Percentiles rank a stretch among this genome's conserved stretches.
Conservation (phyloP, 2,329 filamentous ascomycete species). For the Pseudocercospora cruenta region DNA sequence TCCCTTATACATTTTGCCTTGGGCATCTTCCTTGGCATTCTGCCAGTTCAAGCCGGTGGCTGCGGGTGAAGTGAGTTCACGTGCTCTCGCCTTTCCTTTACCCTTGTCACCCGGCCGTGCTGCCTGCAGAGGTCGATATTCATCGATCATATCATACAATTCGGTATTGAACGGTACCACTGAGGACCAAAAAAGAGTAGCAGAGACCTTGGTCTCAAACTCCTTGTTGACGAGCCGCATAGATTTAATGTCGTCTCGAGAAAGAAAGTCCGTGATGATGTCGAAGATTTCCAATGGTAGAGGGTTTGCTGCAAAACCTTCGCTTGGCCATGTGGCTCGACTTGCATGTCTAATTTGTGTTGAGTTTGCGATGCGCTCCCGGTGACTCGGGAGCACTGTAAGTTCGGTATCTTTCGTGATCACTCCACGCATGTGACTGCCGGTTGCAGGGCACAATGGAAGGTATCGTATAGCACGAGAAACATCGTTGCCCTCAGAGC, state of each 20-base stretch:
- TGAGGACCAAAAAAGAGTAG: slow-evolving; percentile 63
- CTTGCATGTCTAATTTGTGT: neutral
- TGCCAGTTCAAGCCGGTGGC: slow-evolving; percentile 43
- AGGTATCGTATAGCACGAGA: slow-evolving; percentile 25
- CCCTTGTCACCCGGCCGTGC: neutral
- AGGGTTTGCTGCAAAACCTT: slow-evolving; percentile 18
- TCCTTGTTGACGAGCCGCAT: slow-evolving; percentile 65
- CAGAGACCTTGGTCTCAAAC: slow-evolving; percentile 62
- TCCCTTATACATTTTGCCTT: slow-evolving; percentile 54
- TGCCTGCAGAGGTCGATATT: slow-evolving; percentile 28
- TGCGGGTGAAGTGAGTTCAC: slow-evolving; percentile 28
- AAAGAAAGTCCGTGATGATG: slow-evolving; percentile 58
- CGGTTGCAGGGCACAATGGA: slow-evolving; percentile 24
- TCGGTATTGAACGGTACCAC: slow-evolving; percentile 69
- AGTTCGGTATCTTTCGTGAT: slow-evolving; percentile 22
- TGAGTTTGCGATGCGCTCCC: slow-evolving; percentile 20
- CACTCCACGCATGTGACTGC: neutral
- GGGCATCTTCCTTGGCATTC: slow-evolving; percentile 42
- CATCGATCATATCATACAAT: slow-evolving; percentile 60
- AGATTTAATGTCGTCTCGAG: slow-evolving; percentile 61
- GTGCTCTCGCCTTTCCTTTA: slow-evolving; percentile 25
- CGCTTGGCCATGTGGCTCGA: slow-evolving; percentile 42
- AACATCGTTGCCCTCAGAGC: slow-evolving; percentile 1
- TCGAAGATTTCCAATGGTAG: slow-evolving; percentile 68
- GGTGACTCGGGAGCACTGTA: slow-evolving; percentile 27